phyloP scores from a whole-genome alignment of 768 basidiomycete species.

The Neoboletus magnificus region DNA sequence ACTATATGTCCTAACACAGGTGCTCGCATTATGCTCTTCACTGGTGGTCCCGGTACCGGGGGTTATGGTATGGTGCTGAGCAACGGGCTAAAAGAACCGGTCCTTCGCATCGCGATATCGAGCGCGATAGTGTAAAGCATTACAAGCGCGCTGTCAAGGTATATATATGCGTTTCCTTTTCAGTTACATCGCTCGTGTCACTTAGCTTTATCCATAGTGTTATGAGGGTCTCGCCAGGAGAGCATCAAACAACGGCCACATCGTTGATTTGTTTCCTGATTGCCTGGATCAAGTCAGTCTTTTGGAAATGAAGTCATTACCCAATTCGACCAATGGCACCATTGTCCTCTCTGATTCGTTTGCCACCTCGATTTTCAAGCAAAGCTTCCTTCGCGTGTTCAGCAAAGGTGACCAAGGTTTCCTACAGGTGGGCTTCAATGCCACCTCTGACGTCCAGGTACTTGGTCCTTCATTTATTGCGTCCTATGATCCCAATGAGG shows the following conservation, averaged over 20 bases:
- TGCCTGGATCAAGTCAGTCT: slow-evolving; percentile 98
- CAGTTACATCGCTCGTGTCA: background rate
- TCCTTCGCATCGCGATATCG: slow-evolving; percentile 98
- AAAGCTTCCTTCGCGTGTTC: slow-evolving; percentile 91
- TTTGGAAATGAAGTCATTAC: slow-evolving; percentile 93
- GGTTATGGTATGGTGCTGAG: slow-evolving; percentile 96
- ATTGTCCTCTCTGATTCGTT: slow-evolving; percentile 97
- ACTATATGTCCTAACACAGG: slow-evolving; percentile 95
- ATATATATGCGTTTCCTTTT: slow-evolving; percentile 14
- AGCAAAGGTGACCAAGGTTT: slow-evolving; percentile 90
- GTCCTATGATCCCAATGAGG: slow-evolving; percentile 1
- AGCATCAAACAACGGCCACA: slow-evolving; percentile 91
- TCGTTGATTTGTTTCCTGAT: slow-evolving; percentile 92
- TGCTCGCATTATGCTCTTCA: slow-evolving; percentile 92
- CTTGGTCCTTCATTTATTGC: slow-evolving; percentile 3
- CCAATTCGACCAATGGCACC: slow-evolving; percentile 94
- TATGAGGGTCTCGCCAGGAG: slow-evolving; percentile 94
- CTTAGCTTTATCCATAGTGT: slow-evolving; percentile 53
- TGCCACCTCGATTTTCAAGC: slow-evolving; percentile 97
- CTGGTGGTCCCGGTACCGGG: slow-evolving; percentile 94
- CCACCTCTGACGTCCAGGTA: slow-evolving; percentile 96
- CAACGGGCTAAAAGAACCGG: slow-evolving; percentile 94
- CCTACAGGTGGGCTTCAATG: slow-evolving; percentile 97
- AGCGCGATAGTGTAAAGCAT: slow-evolving; percentile 93
- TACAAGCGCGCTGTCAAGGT: slow-evolving; percentile 97